A percentile compares a stretch with the other conserved stretches of the same genome.
phyloP scores from a whole-genome alignment of 2,329 filamentous ascomycete genomes.

The Aspergillus ochraceoroseus region DNA sequence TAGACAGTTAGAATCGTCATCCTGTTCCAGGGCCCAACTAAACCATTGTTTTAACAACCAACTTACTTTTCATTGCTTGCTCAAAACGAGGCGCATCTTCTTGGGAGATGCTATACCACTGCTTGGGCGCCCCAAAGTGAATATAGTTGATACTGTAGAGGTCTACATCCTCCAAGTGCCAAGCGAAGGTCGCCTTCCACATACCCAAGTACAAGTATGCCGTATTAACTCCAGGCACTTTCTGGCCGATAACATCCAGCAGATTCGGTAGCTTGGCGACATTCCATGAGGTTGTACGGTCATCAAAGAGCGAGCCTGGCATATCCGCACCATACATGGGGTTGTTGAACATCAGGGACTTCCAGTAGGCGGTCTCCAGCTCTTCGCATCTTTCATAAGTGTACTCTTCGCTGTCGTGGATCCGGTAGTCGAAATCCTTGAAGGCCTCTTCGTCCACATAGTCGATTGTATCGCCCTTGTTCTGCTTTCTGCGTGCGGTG shows the following conservation, averaged over 20 bases:
- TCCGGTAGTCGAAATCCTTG: slow-evolving; percentile 82
- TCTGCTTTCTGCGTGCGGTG: slow-evolving; percentile 81
- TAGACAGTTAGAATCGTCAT: slow-evolving; percentile 12
- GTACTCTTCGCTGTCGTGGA: slow-evolving; percentile 78
- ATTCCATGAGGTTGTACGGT: slow-evolving; percentile 78
- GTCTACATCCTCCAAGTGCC: slow-evolving; percentile 98
- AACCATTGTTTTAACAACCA: neutral
- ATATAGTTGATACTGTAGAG: slow-evolving; percentile 99
- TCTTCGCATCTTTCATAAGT: slow-evolving; percentile 90
- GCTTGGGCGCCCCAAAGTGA: slow-evolving; percentile 96
- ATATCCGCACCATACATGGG: slow-evolving; percentile 96
- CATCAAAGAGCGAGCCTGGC: slow-evolving; percentile 89
- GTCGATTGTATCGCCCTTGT: slow-evolving; percentile 69
- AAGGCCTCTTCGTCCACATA: slow-evolving; percentile 86
- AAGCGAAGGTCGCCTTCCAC: slow-evolving; percentile 99
- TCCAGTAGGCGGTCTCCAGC: slow-evolving; percentile 93
- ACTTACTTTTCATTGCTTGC: slow-evolving; percentile 75
- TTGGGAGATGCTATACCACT: slow-evolving; percentile 99
- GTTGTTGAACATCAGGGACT: slow-evolving; percentile 88
- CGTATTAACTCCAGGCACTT: slow-evolving; percentile 95
- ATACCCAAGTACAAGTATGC: slow-evolving; percentile 97
- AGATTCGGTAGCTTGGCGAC: slow-evolving; percentile 90
- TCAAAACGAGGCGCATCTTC: slow-evolving; percentile 90
- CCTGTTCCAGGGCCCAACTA: neutral
- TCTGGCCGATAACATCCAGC: slow-evolving; percentile 87